Percentiles rank a stretch among this genome's conserved stretches.
phyloP scores from a whole-genome alignment of 345 rosid species.

The Populus alba region DNA sequence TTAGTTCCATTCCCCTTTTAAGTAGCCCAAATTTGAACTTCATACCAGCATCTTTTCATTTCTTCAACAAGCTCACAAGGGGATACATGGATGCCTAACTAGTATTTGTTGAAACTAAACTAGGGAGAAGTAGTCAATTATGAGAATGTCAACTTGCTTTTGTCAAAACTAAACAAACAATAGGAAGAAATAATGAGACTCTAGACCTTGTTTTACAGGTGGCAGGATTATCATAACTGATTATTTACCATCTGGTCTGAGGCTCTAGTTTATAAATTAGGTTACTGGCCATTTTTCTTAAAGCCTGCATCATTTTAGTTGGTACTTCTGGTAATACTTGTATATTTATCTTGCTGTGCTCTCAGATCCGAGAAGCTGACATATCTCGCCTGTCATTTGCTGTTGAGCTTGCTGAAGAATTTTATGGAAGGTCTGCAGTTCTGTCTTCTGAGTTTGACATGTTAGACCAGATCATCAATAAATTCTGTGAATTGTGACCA shows the following conservation, averaged over 20 bases:
- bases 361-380: slow-evolving; percentile 97
- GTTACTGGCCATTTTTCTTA: background rate
- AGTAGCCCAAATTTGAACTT: slow-evolving; percentile 1
- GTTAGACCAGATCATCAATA: slow-evolving; percentile 1
- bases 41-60: background rate
- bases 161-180: background rate
- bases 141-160: background rate
- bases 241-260: background rate
- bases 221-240: background rate
- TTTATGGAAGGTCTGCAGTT: slow-evolving; percentile 83
- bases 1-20: background rate
- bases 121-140: background rate
- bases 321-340: slow-evolving; percentile 4
- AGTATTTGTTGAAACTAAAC: background rate
- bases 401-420: slow-evolving; percentile 98
- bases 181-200: background rate
- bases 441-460: slow-evolving; percentile 14
- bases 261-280: slow-evolving; percentile 1
- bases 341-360: slow-evolving; percentile 15
- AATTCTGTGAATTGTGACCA: slow-evolving; percentile 1
- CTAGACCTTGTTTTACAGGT: background rate
- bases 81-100: background rate
- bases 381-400: slow-evolving; percentile 98
- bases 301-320: slow-evolving; percentile 7
- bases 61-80: background rate